Evolutionary conservation across 2,329 filamentous ascomycete genomes (phyloP), one percentile per base, ranked within the genome.

Genomic region (Ophiostoma angusticollis): DNA sequence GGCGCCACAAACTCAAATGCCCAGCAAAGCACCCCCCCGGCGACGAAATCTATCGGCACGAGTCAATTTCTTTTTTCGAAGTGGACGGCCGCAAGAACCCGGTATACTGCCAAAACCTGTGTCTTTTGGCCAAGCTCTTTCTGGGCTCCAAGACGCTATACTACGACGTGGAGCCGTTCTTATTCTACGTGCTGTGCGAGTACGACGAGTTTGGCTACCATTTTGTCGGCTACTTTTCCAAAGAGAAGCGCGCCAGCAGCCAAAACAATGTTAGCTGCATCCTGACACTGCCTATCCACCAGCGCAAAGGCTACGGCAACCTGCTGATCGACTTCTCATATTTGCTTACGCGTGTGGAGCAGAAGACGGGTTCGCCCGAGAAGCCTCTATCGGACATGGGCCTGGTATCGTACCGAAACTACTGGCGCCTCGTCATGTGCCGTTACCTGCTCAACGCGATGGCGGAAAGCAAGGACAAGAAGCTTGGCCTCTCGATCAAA

Each of bases 211-310:
- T 80, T 14, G 89, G 89, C 14, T 95, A 91, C 54, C 91, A 95
- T 56, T 91, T 98, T 49, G 89, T 96, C 19, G 91, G 91, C n/a
- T 98, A 98, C 56, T 98, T 98, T 53, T 96, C 91, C 36, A 98
- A 98, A 58, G 91, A 98, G 62, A 98, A 98, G 62, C 73, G 93
- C 31, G 81, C 85, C 2, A 89, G 84, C 58, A 93, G 86, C 45
- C 80, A 87, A 50, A 96, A 98, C 59, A 98, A 98, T 48, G 91
- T 98, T 34, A 95, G 86, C 8, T 98, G 91, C 59, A 98, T 98
- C 50, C 65, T 98, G 34, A 94, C 93, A 4, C 65, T 98, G 28
- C 91, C 91, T 0, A 95, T 96, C 39, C 91, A 96, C 55, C 89
- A 95, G 62, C 80, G 93, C 40, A 94, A 95, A 58, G 91, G 91